Evolutionary conservation across 139 green algal genomes (phyloP).

Genomic region (Edaphochlamys debaryana): DNA sequence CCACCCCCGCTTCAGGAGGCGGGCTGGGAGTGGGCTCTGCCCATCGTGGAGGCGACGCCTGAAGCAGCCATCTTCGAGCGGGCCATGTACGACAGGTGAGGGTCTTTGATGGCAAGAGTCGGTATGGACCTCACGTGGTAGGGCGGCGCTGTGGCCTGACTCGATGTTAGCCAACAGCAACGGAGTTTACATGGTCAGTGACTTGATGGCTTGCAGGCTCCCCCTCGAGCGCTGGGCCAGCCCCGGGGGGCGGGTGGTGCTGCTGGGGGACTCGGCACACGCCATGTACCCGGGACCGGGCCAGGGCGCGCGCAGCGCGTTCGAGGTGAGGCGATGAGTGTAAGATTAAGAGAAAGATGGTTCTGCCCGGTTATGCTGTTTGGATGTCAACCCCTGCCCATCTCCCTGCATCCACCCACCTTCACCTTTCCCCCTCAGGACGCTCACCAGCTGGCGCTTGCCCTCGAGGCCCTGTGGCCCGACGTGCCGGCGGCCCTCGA

Average conservation of each 20-base stretch:
- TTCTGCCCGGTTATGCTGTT: too few relatives aligned
- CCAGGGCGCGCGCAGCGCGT: slow-evolving; percentile 56
- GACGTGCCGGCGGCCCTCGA: slow-evolving; percentile 25
- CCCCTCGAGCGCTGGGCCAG: slow-evolving; percentile 40
- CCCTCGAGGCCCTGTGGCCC: slow-evolving; percentile 48
- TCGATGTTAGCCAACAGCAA: too few relatives aligned
- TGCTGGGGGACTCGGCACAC: slow-evolving; percentile 64
- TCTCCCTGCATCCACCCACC: too few relatives aligned
- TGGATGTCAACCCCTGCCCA: too few relatives aligned
- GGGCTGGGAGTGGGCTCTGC: neutral
- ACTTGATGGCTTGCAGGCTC: too few relatives aligned
- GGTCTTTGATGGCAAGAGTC: too few relatives aligned
- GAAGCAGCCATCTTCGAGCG: slow-evolving; percentile 65
- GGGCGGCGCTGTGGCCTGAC: too few relatives aligned
- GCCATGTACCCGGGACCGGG: slow-evolving; percentile 62
- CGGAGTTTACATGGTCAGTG: too few relatives aligned
- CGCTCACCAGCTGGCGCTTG: slow-evolving; percentile 55
- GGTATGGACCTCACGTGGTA: too few relatives aligned
- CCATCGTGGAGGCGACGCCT: slow-evolving; percentile 45
- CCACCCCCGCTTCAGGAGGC: too few relatives aligned
- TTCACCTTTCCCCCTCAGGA: neutral
- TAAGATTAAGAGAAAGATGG: too few relatives aligned
- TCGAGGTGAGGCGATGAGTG: slow-evolving; percentile 48
- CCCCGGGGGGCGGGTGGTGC: slow-evolving; percentile 44
- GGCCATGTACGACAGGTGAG: slow-evolving; percentile 57